These are phyloP conservation scores for Neofusicoccum kwambonambiense DNA, from an alignment of 2,329 filamentous ascomycete genomes.

Conservation along the genomic window DNA sequence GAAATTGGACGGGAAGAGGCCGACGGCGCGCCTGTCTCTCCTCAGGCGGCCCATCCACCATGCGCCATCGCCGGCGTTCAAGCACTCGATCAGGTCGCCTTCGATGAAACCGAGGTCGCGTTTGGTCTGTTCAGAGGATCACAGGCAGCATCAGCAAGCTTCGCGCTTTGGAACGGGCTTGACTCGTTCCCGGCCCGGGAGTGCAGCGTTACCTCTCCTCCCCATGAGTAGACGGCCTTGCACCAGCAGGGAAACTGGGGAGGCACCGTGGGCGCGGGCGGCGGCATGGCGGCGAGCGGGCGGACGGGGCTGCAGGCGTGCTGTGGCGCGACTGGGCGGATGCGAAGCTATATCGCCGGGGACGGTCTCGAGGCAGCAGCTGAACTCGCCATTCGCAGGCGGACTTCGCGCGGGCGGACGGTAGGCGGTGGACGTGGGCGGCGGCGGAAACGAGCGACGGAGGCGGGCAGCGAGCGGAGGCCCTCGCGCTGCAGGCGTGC, in stretches of 20 bases:
- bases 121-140: constrained; percentile 60
- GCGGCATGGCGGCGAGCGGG: constrained; percentile 40
- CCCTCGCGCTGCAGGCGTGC: constrained; percentile 4
- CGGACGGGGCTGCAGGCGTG: not conserved
- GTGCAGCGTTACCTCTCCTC: constrained; percentile 61
- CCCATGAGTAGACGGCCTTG: constrained; percentile 88
- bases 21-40: constrained; percentile 85
- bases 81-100: constrained; percentile 94
- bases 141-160: constrained; percentile 24
- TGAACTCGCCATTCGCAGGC: constrained; percentile 5
- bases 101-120: constrained; percentile 95
- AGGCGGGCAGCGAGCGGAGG: not conserved
- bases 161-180: constrained; percentile 9
- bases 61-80: constrained; percentile 94
- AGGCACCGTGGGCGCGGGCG: constrained; percentile 57
- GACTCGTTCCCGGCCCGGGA: not conserved
- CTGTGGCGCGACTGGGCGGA: not conserved
- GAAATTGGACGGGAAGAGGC: constrained; percentile 95
- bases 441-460: not conserved
- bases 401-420: not conserved
- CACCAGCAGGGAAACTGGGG: constrained; percentile 88
- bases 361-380: not conserved
- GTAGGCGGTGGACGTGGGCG: not conserved
- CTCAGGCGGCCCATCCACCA: constrained; percentile 97
- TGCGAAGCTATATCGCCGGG: constrained; percentile 5